Base-by-base conservation (phyloP, 192 early-diverging fungal species). In the Coemansia brasiliensis region DNA sequence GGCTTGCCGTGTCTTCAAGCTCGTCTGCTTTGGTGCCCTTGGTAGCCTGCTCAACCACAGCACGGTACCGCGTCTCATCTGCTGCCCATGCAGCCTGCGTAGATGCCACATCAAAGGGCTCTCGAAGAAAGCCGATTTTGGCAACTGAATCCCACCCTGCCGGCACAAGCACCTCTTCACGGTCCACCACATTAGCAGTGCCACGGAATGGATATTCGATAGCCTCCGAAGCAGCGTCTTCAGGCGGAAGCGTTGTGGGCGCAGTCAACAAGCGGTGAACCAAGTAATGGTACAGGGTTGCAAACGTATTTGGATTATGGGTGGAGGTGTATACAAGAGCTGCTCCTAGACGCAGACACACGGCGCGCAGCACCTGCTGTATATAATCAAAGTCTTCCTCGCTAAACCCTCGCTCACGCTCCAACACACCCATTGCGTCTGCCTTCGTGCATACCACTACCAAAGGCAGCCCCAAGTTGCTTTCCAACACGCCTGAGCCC, bases 371-470 rank as follows among this genome's bases (percentile, higher is more conserved):
- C 21, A 84, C 83, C 66, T 96, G 94, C 69, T 96, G 94, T 59
- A 98, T 92, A 71, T 88, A 95, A 68, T 98, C 96, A 76, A 98
- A 95, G 39, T 88, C 87, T 57, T 95, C 94, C 49, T 98, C 94
- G 64, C 86, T 86, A 69, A 84, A 96, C 16, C 87, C 92, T 24
- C 83, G 74, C 35, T 92, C 89, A 39, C 88, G 85, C 74, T 95
- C 94, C 59, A 95, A 65, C 35, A 61, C 65, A 60, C 74, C 80
- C 52, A 91, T 85, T 11, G 81, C 58, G 57, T 98, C 95, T 8
- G 79, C 63, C 59, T 97, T 98, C 54, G 85, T 79, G 68, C 90
- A 93, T 35, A 96, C 93, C 5, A 98, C 74, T n/a, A 90, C 79
- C 24, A 98, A 83, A 2, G 93, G 93, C 26, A 98, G 72, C 25